Percentiles rank a stretch among this genome's conserved stretches.
Conservation (phyloP, 2,329 filamentous ascomycete species). For the Venturia pyrina region DNA sequence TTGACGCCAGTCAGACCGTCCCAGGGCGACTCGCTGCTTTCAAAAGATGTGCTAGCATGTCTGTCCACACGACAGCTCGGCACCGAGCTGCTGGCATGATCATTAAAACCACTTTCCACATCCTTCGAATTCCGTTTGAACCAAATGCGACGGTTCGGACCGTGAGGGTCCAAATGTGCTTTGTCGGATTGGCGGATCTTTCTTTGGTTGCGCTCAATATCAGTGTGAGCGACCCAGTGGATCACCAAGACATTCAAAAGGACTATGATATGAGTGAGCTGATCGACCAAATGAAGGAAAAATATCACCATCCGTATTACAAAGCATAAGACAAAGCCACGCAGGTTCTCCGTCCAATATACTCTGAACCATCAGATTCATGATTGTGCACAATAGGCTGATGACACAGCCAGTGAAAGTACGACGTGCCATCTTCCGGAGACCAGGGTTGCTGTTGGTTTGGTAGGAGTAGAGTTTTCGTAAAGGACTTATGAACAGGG, state of each 20-base stretch:
- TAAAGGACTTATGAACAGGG: constrained; percentile 52
- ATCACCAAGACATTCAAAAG: constrained; percentile 52
- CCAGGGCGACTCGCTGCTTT: background rate
- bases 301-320: constrained; percentile 48
- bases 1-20: background rate
- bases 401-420: constrained; percentile 50
- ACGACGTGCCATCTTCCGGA: constrained; percentile 45
- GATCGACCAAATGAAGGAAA: background rate
- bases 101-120: background rate
- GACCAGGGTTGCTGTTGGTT: constrained; percentile 30
- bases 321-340: constrained; percentile 57
- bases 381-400: constrained; percentile 48
- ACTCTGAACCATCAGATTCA: constrained; percentile 50
- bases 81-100: background rate
- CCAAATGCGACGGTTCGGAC: background rate
- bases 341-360: constrained; percentile 50
- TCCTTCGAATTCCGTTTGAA: background rate
- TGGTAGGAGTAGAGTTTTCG: constrained; percentile 47
- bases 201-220: constrained; percentile 14
- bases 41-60: background rate
- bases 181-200: background rate
- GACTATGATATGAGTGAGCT: constrained; percentile 30
- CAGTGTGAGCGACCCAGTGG: constrained; percentile 44
- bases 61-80: background rate
- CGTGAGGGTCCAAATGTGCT: background rate